phyloP scores from a whole-genome alignment of 495 filamentous ascomycete genomes.

The Venustampulla echinocandica region DNA sequence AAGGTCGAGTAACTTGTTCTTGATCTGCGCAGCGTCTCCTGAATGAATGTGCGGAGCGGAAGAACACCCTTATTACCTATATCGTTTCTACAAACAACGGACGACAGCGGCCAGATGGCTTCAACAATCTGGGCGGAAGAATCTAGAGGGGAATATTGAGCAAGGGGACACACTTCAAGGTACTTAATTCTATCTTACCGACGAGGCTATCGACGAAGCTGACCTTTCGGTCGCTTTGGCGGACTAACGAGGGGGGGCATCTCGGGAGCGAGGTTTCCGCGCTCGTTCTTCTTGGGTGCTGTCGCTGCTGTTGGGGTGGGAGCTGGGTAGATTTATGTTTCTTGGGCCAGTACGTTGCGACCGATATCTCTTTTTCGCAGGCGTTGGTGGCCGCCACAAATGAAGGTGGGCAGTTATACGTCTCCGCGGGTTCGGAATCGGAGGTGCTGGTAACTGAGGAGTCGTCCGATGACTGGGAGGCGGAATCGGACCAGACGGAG shows the following conservation, averaged over 20 bases:
- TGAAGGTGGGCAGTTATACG: slow-evolving; percentile 29
- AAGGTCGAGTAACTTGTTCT: slow-evolving; percentile 95
- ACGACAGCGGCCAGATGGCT: slow-evolving; percentile 86
- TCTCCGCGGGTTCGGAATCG: slow-evolving; percentile 35
- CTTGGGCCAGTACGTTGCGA: slow-evolving; percentile 26
- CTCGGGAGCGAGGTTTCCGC: slow-evolving; percentile 42
- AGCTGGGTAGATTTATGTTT: slow-evolving; percentile 30
- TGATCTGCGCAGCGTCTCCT: slow-evolving; percentile 90
- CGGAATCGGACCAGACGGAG: slow-evolving; percentile 72
- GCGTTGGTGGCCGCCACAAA: slow-evolving; percentile 24
- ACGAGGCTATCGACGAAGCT: slow-evolving; percentile 97
- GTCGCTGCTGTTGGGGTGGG: slow-evolving; percentile 59
- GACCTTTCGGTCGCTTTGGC: slow-evolving; percentile 88
- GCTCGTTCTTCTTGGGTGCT: slow-evolving; percentile 73
- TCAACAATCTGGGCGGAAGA: slow-evolving; percentile 96
- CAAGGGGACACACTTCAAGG: slow-evolving; percentile 21
- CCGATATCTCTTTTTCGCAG: slow-evolving; percentile 22
- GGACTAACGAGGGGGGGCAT: slow-evolving; percentile 71
- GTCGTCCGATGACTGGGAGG: slow-evolving; percentile 47
- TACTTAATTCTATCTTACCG: slow-evolving; percentile 58
- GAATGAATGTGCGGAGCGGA: slow-evolving; percentile 89
- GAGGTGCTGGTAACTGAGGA: slow-evolving; percentile 42
- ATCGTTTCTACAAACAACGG: slow-evolving; percentile 48
- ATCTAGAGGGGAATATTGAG: slow-evolving; percentile 50
- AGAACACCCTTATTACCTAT: slow-evolving; percentile 61